Evolutionary conservation across 1,284 basidiomycete species (phyloP), one percentile per base, ranked within the genome.

Genomic region (Sanghuangporus weigelae): DNA sequence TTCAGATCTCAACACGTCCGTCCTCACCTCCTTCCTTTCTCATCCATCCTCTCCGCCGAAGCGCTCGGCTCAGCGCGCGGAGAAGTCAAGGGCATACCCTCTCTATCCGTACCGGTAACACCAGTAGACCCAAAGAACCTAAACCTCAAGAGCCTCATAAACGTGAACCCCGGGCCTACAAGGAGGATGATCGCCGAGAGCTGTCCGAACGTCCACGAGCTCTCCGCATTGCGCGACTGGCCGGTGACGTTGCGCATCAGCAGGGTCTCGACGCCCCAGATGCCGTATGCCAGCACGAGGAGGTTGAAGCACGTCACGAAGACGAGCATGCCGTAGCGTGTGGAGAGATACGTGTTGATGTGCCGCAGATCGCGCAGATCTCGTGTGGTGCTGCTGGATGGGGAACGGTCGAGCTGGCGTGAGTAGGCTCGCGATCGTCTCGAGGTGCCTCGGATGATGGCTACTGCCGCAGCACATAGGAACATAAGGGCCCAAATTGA

Each of bases 281-380:
- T 65, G n/a, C 56, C 48, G 31, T 62, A 49, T 40, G 60, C 64
- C n/a, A 65, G 49, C 44, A 53, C 44, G 11, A 46, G 8, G 6
- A 65, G 19, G 35, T 65, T 65, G 64, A 62, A 65, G 38, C 58
- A 3, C 31, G 64, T 65, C 7, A 65, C 60, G 40, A 59, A n/a
- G 6, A 62, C 31, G 40, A 62, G 60, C 7, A 51, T 39, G n/a
- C 35, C 42, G 4, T 53, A 14, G 14, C 31, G 38, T 16, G 60
- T 53, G 5, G 60, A 40, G 7, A 56, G n/a, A 44, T 62, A 60
- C 5, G 50, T 26, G 26, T 38, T 46, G 8, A 59, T 19, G 23
- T 59, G 19, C 14, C 50, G 50, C 50, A 46, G 44, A 6, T 19
- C 44, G 16, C 21, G 44, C 21, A 31, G 26, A 31, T 31, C 26